Conservation (phyloP, 345 rosid species). For the Noccaea caerulescens region DNA sequence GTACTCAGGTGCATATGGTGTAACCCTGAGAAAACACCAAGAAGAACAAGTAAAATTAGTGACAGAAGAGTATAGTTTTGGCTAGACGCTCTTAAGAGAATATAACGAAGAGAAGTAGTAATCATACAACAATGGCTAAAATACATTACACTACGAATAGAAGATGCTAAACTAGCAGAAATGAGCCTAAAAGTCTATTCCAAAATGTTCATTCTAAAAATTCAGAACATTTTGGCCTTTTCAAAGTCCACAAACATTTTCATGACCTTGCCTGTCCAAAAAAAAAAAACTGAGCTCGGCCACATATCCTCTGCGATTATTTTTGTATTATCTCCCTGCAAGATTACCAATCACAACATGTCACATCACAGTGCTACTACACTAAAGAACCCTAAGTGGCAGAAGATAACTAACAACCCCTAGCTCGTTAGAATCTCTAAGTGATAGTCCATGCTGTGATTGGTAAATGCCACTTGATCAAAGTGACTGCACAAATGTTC, state of each 20-base stretch:
- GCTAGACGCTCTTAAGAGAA: slow-evolving; percentile 4
- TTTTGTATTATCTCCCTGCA: slow-evolving; percentile 62
- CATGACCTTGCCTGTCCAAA: slow-evolving; percentile 67
- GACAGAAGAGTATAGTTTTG: slow-evolving; percentile 7
- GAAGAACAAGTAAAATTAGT: slow-evolving; percentile 2
- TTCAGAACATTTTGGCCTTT: slow-evolving; percentile 8
- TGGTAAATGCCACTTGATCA: slow-evolving; percentile 39
- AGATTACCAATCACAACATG: slow-evolving; percentile 71
- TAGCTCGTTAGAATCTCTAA: slow-evolving; percentile 40
- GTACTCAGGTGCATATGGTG: slow-evolving; percentile 80
- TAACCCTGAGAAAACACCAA: slow-evolving; percentile 57
- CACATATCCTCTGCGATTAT: slow-evolving; percentile 62
- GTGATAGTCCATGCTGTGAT: slow-evolving; percentile 49
- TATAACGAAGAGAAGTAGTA: slow-evolving; percentile 4
- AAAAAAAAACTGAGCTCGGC: slow-evolving; percentile 56
- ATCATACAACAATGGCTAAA: neutral
- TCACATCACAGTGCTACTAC: slow-evolving; percentile 54
- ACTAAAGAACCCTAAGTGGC: slow-evolving; percentile 51
- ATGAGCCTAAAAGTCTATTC: slow-evolving; percentile 8
- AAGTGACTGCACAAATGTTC: slow-evolving; percentile 19
- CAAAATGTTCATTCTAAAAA: slow-evolving; percentile 4
- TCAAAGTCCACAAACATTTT: slow-evolving; percentile 37
- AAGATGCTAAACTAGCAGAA: slow-evolving; percentile 24
- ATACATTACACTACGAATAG: neutral
- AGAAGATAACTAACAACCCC: slow-evolving; percentile 48